Evolutionary conservation across 805 yeast species (phyloP), one percentile per base, ranked within the genome.

Genomic region (Lipomyces anomalus): DNA sequence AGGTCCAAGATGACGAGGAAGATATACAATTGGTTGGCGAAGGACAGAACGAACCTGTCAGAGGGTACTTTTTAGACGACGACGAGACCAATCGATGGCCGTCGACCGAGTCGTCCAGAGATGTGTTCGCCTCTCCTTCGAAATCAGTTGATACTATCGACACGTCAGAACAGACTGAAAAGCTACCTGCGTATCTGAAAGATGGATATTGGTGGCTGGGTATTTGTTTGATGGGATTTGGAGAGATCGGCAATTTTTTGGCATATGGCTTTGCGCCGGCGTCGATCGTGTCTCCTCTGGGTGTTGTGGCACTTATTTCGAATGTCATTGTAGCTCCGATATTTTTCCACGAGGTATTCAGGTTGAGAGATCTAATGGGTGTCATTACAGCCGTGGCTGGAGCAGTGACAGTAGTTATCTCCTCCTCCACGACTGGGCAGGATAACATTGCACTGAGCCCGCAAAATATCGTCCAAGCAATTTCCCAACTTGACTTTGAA

Each of bases 241-340:
- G 78, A 3, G 78, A 74, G 48, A 56, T 65, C 7, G 72, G 74
- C 6, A 73, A 71, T 52, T 72, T 74, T 47, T 57, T 73, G 6
- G 75, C 76, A 11, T 72, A 72, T 50, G 78, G 78, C 0, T 58
- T 71, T 36, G 71, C 74, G 0, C 75, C 75, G 0, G 73, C 73
- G 4, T 66, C 72, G 7, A 61, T 71, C 2, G 75, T 74, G 16
- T 69, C 75, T 3, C 76, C 78, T 0, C 48, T 74, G 26, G 78
- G 78, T 3, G 76, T 74, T 1, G 70, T 72, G 30, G 72, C 78
- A 1, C 64, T 71, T 18, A 62, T 74, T 1, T 66, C 76, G 2
- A 74, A 74, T 49, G 65, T 73, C 43, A 63, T 73, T 1, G 63
- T 74, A 20, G 78, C 78, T 0, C 78, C 78, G 0, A 59, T 73